Conservation (phyloP, 2,329 filamentous ascomycete species). For the Neonectria punicea region DNA sequence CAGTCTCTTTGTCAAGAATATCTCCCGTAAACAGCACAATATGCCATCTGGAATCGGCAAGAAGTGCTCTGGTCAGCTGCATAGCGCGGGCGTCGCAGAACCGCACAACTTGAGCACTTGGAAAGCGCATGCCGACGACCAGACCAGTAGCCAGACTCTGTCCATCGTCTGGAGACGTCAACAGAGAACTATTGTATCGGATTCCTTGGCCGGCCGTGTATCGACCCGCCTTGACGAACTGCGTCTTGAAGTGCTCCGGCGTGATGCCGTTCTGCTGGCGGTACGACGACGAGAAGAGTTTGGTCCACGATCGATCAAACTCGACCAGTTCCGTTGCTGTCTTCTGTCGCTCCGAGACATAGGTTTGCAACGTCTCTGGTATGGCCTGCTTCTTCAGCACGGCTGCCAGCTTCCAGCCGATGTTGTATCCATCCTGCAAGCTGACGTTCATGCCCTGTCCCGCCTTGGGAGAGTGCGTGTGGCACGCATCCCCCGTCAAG, state of each 20-base stretch:
- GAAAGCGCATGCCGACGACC: constrained; percentile 32
- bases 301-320: constrained; percentile 56
- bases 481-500: constrained; percentile 72
- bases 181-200: constrained; percentile 27
- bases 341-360: constrained; percentile 60
- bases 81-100: constrained; percentile 36
- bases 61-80: constrained; percentile 23
- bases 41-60: constrained; percentile 36
- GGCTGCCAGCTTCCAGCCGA: constrained; percentile 64
- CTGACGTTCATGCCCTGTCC: constrained; percentile 77
- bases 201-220: constrained; percentile 32
- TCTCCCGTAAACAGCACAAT: constrained; percentile 28
- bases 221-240: constrained; percentile 25
- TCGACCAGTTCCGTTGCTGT: constrained; percentile 72
- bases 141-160: constrained; percentile 14
- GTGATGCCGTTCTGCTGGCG: constrained; percentile 23
- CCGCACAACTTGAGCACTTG: constrained; percentile 27
- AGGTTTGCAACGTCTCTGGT: constrained; percentile 54
- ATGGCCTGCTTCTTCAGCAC: constrained; percentile 52
- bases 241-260: constrained; percentile 18
- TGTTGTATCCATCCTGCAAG: constrained; percentile 71
- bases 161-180: neutral
- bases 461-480: constrained; percentile 67
- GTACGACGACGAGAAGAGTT: constrained; percentile 24
- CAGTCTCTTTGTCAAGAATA: neutral